These are phyloP conservation scores for Phytomonas serpens DNA, from an alignment of 208 protist species.

Conservation along the genomic window DNA sequence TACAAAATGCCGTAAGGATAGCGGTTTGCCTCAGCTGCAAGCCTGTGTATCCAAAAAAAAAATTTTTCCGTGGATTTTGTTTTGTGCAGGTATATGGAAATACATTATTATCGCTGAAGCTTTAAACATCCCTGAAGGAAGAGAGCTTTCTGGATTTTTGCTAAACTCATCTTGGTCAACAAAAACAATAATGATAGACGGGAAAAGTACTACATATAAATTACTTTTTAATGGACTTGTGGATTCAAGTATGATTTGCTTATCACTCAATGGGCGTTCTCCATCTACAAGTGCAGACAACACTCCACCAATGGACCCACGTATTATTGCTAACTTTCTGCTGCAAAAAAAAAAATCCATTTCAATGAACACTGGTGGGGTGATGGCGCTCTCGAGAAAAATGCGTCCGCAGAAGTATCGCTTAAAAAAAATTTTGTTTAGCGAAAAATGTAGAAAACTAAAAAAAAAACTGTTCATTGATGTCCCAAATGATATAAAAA, in stretches of 20 bases:
- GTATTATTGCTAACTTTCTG: conserved; percentile 13
- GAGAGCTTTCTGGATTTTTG: conserved; percentile 29
- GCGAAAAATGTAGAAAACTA: conserved; percentile 11
- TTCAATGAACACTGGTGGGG: conserved; percentile 9
- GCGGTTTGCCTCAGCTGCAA: neutral
- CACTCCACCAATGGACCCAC: conserved; percentile 40
- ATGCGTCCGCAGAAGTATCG: neutral
- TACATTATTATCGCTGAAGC: conserved; percentile 42
- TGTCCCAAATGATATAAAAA: conserved; percentile 55
- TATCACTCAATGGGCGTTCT: conserved; percentile 25
- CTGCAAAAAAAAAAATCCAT: neutral
- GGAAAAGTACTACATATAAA: conserved; percentile 24
- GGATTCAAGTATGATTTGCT: conserved; percentile 43
- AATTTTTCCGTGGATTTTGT: neutral
- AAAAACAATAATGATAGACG: conserved; percentile 21
- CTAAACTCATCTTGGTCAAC: conserved; percentile 43
- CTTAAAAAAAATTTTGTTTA: conserved; percentile 18
- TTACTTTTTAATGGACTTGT: conserved; percentile 35
- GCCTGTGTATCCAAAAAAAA: neutral
- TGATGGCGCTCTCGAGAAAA: neutral
- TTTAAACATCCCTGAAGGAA: conserved; percentile 26
- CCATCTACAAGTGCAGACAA: conserved; percentile 39
- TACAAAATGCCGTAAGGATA: neutral
- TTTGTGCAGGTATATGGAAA: conserved; percentile 3
- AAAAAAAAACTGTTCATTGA: conserved; percentile 25